Conservation (phyloP, 179 eudicot species). For the Spinacia oleracea region DNA sequence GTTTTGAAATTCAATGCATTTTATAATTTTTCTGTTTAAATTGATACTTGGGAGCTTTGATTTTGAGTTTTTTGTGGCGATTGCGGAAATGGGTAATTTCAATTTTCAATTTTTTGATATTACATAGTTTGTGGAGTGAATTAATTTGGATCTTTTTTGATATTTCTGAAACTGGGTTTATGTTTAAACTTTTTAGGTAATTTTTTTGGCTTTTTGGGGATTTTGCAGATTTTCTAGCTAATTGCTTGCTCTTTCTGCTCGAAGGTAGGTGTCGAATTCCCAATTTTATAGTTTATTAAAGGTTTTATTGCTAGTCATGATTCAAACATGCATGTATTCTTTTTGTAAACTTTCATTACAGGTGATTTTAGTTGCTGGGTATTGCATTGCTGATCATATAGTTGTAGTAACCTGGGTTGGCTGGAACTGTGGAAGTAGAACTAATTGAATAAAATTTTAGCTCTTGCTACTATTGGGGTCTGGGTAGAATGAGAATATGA, state of each 20-base stretch:
- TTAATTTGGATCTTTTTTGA: background rate
- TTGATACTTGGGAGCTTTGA: constrained; percentile 15
- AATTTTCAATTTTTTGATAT: background rate
- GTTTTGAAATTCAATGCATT: background rate
- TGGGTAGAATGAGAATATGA: constrained; percentile 42
- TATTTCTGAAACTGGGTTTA: background rate
- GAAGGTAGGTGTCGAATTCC: background rate
- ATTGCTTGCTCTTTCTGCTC: background rate
- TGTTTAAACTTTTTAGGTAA: background rate
- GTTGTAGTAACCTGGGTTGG: constrained; percentile 10
- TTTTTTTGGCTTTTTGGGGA: background rate
- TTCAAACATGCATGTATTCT: background rate
- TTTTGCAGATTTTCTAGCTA: constrained; percentile 5
- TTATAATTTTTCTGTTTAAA: background rate
- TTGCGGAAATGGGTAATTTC: background rate
- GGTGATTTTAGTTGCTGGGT: constrained; percentile 17
- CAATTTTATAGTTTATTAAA: background rate
- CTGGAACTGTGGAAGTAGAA: constrained; percentile 21
- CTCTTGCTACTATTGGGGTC: constrained; percentile 21
- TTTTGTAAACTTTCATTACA: background rate
- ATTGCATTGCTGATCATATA: constrained; percentile 12
- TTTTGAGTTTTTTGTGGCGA: constrained; percentile 11
- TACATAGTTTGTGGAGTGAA: constrained; percentile 8
- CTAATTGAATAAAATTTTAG: constrained; percentile 4
- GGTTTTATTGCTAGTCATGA: background rate